Conservation (phyloP, 2,329 filamentous ascomycete species). For the Ceratocystiopsis minuta region DNA sequence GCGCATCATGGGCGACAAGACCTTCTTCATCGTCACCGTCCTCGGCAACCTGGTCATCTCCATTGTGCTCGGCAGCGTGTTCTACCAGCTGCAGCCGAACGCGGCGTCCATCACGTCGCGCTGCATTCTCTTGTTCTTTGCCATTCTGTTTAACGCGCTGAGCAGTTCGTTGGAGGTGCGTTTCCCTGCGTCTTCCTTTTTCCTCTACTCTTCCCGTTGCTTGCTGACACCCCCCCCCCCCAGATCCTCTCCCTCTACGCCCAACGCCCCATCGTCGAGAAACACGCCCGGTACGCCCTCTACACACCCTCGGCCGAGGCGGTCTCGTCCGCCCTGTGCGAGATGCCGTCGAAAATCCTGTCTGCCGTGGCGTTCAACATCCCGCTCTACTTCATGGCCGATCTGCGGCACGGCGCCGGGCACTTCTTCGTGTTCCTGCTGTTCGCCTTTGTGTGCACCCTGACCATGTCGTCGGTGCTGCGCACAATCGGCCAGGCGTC, state of each 20-base stretch:
- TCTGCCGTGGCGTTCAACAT: conserved; percentile 64
- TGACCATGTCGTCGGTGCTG: conserved; percentile 77
- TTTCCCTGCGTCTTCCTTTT: no score
- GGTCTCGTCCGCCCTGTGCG: conserved; percentile 65
- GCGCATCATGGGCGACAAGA: conserved; percentile 57
- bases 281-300: conserved; percentile 77
- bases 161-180: conserved; percentile 43
- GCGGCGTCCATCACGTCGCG: conserved; percentile 34
- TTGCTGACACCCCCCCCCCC: no score
- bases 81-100: conserved; percentile 3
- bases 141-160: conserved; percentile 73
- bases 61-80: conserved; percentile 5
- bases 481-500: conserved; percentile 62
- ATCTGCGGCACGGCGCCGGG: conserved; percentile 53
- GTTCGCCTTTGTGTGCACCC: conserved; percentile 51
- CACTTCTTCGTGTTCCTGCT: conserved; percentile 77
- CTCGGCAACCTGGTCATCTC: conserved; percentile 48
- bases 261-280: conserved; percentile 82
- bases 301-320: conserved; percentile 83
- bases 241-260: conserved; percentile 72
- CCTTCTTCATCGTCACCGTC: conserved; percentile 48
- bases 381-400: conserved; percentile 72
- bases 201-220: no score
- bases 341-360: conserved; percentile 66
- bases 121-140: conserved; percentile 70